These are phyloP conservation scores for Lentinula boryana DNA, from an alignment of 768 basidiomycete species.

Conservation along the genomic window DNA sequence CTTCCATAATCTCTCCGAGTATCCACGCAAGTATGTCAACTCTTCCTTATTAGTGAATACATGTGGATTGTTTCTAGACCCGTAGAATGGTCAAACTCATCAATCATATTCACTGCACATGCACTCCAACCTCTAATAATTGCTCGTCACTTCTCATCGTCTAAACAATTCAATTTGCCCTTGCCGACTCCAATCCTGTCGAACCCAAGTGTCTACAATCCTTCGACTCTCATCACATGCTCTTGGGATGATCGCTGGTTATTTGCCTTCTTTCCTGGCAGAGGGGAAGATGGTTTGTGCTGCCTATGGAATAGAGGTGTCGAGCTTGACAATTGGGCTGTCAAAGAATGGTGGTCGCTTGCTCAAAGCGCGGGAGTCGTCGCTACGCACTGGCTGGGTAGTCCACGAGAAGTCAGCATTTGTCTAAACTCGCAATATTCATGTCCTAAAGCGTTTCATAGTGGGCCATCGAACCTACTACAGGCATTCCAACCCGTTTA, in stretches of 20 bases:
- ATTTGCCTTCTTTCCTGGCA: constrained; percentile 70
- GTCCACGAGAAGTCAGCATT: constrained; percentile 50
- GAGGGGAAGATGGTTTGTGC: constrained; percentile 47
- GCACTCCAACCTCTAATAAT: constrained; percentile 52
- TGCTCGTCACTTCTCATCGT: constrained; percentile 65
- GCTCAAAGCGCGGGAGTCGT: constrained; percentile 51
- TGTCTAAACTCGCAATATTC: not conserved
- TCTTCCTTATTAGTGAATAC: not conserved
- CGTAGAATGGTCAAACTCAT: constrained; percentile 64
- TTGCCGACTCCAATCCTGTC: constrained; percentile 46
- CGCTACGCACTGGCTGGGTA: constrained; percentile 54
- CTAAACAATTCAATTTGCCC: constrained; percentile 54
- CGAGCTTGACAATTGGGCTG: constrained; percentile 57
- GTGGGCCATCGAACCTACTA: constrained; percentile 44
- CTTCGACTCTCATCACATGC: constrained; percentile 57
- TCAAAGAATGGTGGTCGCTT: constrained; percentile 53
- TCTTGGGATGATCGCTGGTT: constrained; percentile 57
- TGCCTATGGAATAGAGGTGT: constrained; percentile 61
- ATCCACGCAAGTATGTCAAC: constrained; percentile 41
- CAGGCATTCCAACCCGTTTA: constrained; percentile 46
- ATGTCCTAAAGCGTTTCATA: constrained; percentile 17
- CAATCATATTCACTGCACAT: constrained; percentile 65
- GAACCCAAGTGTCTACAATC: constrained; percentile 44
- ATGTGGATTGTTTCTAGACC: constrained; percentile 37
- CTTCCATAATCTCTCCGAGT: constrained; percentile 54